These are phyloP conservation scores for Rhodotorula sp. DNA, from an alignment of 1,284 basidiomycete species.

Conservation along the genomic window DNA sequence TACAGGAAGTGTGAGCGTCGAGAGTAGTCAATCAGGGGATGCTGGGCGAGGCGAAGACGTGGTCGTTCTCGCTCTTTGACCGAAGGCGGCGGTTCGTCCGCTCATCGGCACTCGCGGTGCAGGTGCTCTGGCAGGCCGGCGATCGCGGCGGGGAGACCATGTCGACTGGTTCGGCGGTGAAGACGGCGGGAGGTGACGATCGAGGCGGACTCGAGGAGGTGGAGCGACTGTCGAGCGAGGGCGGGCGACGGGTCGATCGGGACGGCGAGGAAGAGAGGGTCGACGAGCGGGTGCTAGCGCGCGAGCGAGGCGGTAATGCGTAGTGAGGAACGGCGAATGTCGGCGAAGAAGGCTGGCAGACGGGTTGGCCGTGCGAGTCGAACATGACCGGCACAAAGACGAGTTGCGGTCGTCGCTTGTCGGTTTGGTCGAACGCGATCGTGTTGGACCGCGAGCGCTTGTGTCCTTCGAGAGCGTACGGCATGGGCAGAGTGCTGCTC, in stretches of 20 bases:
- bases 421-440: background rate
- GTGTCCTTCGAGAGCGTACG: background rate
- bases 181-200: background rate
- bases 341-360: conserved; percentile 11
- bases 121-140: background rate
- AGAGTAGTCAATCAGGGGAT: too few relatives aligned
- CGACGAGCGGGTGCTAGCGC: background rate
- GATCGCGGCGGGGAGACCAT: background rate
- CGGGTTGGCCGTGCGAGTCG: conserved; percentile 19
- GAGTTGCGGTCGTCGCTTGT: conserved; percentile 6
- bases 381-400: conserved; percentile 30
- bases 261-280: conserved; percentile 1
- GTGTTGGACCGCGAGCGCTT: conserved; percentile 5
- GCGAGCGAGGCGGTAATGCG: background rate
- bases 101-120: background rate
- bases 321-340: conserved; percentile 6
- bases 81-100: background rate
- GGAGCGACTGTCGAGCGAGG: background rate
- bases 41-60: too few relatives aligned
- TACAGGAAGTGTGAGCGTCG: background rate
- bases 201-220: background rate
- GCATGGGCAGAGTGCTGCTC: conserved; percentile 14
- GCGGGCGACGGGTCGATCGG: too few relatives aligned
- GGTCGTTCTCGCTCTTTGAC: background rate
- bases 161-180: conserved; percentile 7